Evolutionary conservation across 106 monocot genomes (phyloP).

Genomic region (Acorus gramineus): DNA sequence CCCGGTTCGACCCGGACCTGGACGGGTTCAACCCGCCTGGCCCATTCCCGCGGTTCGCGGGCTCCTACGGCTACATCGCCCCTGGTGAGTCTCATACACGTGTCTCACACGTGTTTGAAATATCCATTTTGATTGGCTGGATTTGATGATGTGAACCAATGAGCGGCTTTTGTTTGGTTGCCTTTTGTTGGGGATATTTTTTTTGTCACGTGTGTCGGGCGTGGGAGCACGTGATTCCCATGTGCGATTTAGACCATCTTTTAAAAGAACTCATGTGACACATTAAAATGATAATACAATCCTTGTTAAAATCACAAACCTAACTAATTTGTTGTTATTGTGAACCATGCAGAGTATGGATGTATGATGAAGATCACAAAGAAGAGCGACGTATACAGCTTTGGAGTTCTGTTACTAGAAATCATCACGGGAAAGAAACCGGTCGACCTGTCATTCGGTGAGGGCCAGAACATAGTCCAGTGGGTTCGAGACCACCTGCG

Average conservation of each 20-base stretch:
- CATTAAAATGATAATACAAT: too few species aligned
- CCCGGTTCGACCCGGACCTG: constrained; percentile 17
- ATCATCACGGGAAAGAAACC: constrained; percentile 52
- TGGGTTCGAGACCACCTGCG: constrained; percentile 69
- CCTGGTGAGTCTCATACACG: constrained; percentile 38
- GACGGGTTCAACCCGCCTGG: constrained; percentile 14
- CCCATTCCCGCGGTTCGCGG: constrained; percentile 31
- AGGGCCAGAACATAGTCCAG: constrained; percentile 44
- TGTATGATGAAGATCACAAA: constrained; percentile 63
- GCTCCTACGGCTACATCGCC: constrained; percentile 92
- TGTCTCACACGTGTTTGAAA: background rate
- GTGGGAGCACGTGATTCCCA: too few species aligned
- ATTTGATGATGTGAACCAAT: too few species aligned
- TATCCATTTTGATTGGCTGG: too few species aligned
- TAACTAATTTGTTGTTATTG: background rate
- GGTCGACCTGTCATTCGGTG: constrained; percentile 28
- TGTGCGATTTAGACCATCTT: too few species aligned
- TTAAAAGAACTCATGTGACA: too few species aligned
- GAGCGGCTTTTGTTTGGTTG: too few species aligned
- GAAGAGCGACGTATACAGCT: constrained; percentile 93
- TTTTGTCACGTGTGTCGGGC: too few species aligned
- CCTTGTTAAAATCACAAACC: too few species aligned
- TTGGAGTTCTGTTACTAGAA: constrained; percentile 72
- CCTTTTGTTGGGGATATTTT: too few species aligned
- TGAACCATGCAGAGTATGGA: constrained; percentile 45